Base-by-base conservation (phyloP, 1,284 basidiomycete genomes). In the Pseudozyma flocculosa region DNA sequence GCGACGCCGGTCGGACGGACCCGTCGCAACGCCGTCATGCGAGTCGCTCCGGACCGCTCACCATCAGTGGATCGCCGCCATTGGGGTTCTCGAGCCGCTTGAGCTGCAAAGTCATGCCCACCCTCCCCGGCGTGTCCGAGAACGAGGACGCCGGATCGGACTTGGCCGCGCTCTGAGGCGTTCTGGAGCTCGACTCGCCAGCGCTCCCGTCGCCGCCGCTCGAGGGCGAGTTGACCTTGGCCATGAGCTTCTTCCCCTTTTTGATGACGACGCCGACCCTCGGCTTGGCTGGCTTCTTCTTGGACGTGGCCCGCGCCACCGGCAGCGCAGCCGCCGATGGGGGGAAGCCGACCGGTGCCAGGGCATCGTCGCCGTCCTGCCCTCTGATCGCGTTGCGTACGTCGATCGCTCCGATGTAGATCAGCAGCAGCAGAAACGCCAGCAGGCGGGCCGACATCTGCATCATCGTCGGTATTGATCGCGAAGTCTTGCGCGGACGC, bases 221-320 rank as follows among this genome's bases (percentile, higher is more conserved):
- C n/a, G n/a, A n/a, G n/a, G n/a, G n/a, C n/a, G n/a, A n/a, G n/a
- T n/a, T n/a, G n/a, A n/a, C n/a, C 17, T 26, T 26, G 10, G 17
- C 23, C 22, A 10, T 34, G 13, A 22, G 7, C 32, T 34, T 34
- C 9, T 34, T 34, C 10, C 9, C 15, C 32, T 34, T 34, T 17
- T 54, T 70, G 11, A 70, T 18, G 1, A 70, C 64, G 32, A 70
- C 58, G n/a, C 67, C 67, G 2, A 68, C 56, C 1, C 67, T 42
- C 18, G 67, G 52, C 32, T 67, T 63, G 26, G 44, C 29, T 8
- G 17, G 9, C 14, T 29, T 30, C 15, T 29, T 30, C 44, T 18
- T 22, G 8, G 21, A 23, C 32, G 14, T 14, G 32, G 10, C 9
- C 7, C 32, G 9, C 32, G 32, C 11, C n/a, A 30, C 21, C 4